A percentile compares a stretch with the other conserved stretches of the same genome.
Evolutionary conservation across 2,329 filamentous ascomycete species (phyloP).

Genomic region (Aurifilum marmelostoma): DNA sequence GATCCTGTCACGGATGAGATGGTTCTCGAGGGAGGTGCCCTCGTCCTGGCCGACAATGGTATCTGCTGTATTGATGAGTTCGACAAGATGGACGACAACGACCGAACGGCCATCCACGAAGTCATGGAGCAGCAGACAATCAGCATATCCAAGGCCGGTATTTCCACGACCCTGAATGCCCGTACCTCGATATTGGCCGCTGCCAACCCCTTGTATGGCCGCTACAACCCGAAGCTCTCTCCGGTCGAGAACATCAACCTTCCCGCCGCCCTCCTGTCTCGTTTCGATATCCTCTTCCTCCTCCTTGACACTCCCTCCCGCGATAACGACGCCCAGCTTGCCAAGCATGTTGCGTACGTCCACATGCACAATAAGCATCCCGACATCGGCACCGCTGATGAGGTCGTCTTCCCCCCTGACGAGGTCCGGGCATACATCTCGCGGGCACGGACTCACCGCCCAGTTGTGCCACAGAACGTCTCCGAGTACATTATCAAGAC

Average conservation of each 20-base stretch:
- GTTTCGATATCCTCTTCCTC: conserved; percentile 96
- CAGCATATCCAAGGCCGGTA: conserved; percentile 76
- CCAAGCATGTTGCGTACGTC: conserved; percentile 92
- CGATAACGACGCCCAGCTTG: conserved; percentile 89
- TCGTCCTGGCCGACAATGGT: conserved; percentile 80
- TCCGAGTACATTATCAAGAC: conserved; percentile 97
- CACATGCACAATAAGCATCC: conserved; percentile 97
- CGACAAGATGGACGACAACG: conserved; percentile 87
- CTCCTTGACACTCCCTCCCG: conserved; percentile 92
- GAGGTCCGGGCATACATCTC: conserved; percentile 97
- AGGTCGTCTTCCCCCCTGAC: conserved; percentile 83
- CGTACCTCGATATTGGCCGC: conserved; percentile 94
- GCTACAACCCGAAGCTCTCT: conserved; percentile 96
- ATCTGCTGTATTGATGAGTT: conserved; percentile 89
- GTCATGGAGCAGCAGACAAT: conserved; percentile 90
- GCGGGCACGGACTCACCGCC: conserved; percentile 85
- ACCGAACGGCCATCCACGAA: conserved; percentile 82
- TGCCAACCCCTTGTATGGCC: conserved; percentile 94
- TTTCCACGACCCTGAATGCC: conserved; percentile 82
- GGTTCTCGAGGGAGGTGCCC: conserved; percentile 78
- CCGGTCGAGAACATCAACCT: conserved; percentile 99
- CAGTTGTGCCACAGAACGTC: conserved; percentile 79
- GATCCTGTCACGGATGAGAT: conserved; percentile 84
- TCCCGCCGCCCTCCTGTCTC: conserved; percentile 91
- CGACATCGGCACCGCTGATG: conserved; percentile 59